Evolutionary conservation across 768 basidiomycete genomes (phyloP).

Genomic region (Tylopilus sp.): DNA sequence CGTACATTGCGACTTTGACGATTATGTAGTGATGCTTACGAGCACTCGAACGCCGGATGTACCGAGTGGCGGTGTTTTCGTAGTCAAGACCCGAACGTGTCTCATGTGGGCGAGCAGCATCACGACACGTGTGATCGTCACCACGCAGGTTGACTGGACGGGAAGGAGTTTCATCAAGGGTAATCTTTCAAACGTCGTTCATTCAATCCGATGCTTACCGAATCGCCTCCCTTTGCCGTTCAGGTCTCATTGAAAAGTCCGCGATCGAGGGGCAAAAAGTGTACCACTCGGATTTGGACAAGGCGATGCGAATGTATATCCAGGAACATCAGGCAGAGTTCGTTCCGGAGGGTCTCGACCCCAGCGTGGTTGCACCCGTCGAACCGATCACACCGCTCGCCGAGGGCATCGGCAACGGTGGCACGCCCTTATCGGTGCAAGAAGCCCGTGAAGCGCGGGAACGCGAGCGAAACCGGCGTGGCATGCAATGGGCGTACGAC

Average conservation of each 20-base stretch:
- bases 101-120: constrained; percentile 88
- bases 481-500: constrained; percentile 86
- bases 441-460: constrained; percentile 51
- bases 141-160: constrained; percentile 93
- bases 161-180: constrained; percentile 96
- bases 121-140: constrained; percentile 77
- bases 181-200: constrained; percentile 24
- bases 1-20: constrained; percentile 75
- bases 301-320: constrained; percentile 85
- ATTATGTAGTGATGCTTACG: constrained; percentile 78
- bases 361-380: constrained; percentile 46
- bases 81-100: constrained; percentile 92
- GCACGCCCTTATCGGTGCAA: constrained; percentile 3
- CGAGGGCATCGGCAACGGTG: constrained; percentile 10
- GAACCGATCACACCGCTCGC: constrained; percentile 33
- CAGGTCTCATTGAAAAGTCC: constrained; percentile 91
- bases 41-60: constrained; percentile 94
- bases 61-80: constrained; percentile 88
- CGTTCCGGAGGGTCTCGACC: constrained; percentile 75
- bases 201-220: constrained; percentile 1
- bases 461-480: constrained; percentile 64
- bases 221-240: neutral
- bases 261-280: constrained; percentile 88
- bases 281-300: constrained; percentile 81
- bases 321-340: constrained; percentile 88